phyloP scores from a whole-genome alignment of 352 stramenopile species.

The Elongisporangium undulatum region DNA sequence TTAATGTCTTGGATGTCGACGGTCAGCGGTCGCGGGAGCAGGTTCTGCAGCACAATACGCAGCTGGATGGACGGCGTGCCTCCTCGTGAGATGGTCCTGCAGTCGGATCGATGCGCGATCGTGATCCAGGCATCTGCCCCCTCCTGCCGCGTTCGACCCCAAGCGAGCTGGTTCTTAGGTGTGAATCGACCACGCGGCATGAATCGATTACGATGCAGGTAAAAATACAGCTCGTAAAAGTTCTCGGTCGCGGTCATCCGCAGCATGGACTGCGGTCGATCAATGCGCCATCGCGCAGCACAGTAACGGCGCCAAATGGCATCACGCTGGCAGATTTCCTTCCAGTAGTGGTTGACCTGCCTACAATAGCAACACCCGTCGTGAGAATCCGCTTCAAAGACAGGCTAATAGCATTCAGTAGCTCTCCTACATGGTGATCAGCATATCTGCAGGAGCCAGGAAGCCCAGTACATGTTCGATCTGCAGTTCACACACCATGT shows the following conservation, averaged over 20 bases:
- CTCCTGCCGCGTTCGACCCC: conserved; percentile 58
- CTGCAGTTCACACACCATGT: conserved; percentile 11
- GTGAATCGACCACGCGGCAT: conserved; percentile 63
- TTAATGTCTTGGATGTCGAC: conserved; percentile 59
- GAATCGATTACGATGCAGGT: conserved; percentile 50
- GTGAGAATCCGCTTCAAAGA: neutral
- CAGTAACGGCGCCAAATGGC: conserved; percentile 48
- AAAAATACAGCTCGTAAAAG: conserved; percentile 57
- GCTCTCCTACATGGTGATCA: conserved; percentile 36
- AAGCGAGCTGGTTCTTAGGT: conserved; percentile 63
- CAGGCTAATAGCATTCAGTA: neutral
- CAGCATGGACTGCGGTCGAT: conserved; percentile 35
- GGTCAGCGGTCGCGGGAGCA: conserved; percentile 41
- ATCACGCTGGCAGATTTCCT: conserved; percentile 35
- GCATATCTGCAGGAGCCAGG: conserved; percentile 43
- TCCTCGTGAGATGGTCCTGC: conserved; percentile 28
- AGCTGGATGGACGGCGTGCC: conserved; percentile 52
- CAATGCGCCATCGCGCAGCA: conserved; percentile 41
- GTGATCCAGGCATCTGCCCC: conserved; percentile 73
- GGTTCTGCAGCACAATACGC: conserved; percentile 66
- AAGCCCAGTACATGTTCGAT: conserved; percentile 50
- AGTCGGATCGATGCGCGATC: conserved; percentile 65
- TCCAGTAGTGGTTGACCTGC: conserved; percentile 55
- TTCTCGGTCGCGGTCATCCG: conserved; percentile 39
- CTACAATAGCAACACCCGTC: conserved; percentile 11